phyloP scores from a whole-genome alignment of 495 filamentous ascomycete species.

The Hypoxylon crocopeplum region DNA sequence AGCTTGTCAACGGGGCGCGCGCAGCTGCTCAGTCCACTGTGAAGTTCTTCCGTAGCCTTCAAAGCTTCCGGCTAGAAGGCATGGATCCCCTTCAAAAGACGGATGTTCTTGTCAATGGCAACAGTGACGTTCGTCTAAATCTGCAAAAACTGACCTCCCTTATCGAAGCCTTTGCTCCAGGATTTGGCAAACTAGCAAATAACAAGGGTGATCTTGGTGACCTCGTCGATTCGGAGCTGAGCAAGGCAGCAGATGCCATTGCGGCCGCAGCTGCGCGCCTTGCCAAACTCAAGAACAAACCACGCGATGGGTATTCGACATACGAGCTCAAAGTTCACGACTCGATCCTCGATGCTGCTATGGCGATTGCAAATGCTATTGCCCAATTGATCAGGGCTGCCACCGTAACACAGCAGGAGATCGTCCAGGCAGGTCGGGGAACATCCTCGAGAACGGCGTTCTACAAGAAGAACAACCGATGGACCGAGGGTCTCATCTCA shows the following conservation, averaged over 20 bases:
- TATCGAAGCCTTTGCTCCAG: constrained; percentile 87
- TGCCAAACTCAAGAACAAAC: constrained; percentile 90
- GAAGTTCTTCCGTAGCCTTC: constrained; percentile 92
- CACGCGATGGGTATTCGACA: constrained; percentile 91
- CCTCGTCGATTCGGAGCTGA: constrained; percentile 88
- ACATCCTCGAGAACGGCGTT: constrained; percentile 90
- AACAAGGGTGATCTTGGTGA: constrained; percentile 90
- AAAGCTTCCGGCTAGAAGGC: constrained; percentile 91
- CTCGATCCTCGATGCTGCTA: constrained; percentile 89
- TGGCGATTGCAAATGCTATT: constrained; percentile 96
- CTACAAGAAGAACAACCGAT: constrained; percentile 98
- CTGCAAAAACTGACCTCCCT: constrained; percentile 91
- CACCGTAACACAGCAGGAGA: constrained; percentile 92
- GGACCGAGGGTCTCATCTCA: constrained; percentile 97
- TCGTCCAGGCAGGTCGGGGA: constrained; percentile 93
- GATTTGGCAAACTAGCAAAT: constrained; percentile 74
- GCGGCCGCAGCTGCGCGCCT: constrained; percentile 88
- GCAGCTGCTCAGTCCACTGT: constrained; percentile 88
- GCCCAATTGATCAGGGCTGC: constrained; percentile 95
- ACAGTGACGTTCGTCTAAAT: constrained; percentile 90
- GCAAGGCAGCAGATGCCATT: constrained; percentile 94
- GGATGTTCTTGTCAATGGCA: constrained; percentile 95
- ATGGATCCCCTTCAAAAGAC: constrained; percentile 88
- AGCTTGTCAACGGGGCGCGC: constrained; percentile 79
- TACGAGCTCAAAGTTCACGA: constrained; percentile 96